Evolutionary conservation across 2,329 filamentous ascomycete species (phyloP).

Genomic region (Talaromyces sp.): DNA sequence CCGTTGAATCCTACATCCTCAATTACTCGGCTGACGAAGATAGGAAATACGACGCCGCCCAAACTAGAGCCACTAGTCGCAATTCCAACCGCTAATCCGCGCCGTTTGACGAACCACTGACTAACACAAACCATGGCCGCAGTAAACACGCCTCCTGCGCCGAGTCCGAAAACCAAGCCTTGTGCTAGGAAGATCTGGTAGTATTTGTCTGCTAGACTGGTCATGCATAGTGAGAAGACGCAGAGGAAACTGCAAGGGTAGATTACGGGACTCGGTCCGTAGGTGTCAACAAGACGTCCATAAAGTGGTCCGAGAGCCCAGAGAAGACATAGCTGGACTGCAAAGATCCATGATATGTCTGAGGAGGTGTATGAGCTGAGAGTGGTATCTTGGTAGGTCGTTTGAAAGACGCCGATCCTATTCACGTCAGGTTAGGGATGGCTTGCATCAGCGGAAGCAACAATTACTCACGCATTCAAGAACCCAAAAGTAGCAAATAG

Average conservation of each 20-base stretch:
- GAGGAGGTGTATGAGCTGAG: slow-evolving; percentile 29
- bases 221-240: slow-evolving; percentile 46
- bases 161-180: slow-evolving; percentile 46
- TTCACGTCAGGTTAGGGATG: background rate
- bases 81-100: slow-evolving; percentile 53
- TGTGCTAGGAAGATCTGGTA: slow-evolving; percentile 48
- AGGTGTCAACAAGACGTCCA: slow-evolving; percentile 46
- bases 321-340: slow-evolving; percentile 41
- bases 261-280: slow-evolving; percentile 38
- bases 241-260: slow-evolving; percentile 37
- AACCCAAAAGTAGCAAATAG: slow-evolving; percentile 32
- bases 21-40: slow-evolving; percentile 23
- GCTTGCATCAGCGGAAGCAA: background rate
- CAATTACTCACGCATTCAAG: slow-evolving; percentile 18
- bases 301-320: slow-evolving; percentile 43
- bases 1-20: slow-evolving; percentile 22
- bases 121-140: slow-evolving; percentile 7
- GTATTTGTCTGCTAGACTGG: slow-evolving; percentile 40
- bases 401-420: slow-evolving; percentile 24
- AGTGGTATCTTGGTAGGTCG: slow-evolving; percentile 24
- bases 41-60: slow-evolving; percentile 26
- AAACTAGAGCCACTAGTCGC: slow-evolving; percentile 46
- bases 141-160: slow-evolving; percentile 23
- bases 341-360: slow-evolving; percentile 44
- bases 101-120: slow-evolving; percentile 56